Percentiles rank a stretch among this genome's conserved stretches.
Evolutionary conservation across 108 stramenopile genomes (phyloP).

Genomic region (Schizochytrium sp.): DNA sequence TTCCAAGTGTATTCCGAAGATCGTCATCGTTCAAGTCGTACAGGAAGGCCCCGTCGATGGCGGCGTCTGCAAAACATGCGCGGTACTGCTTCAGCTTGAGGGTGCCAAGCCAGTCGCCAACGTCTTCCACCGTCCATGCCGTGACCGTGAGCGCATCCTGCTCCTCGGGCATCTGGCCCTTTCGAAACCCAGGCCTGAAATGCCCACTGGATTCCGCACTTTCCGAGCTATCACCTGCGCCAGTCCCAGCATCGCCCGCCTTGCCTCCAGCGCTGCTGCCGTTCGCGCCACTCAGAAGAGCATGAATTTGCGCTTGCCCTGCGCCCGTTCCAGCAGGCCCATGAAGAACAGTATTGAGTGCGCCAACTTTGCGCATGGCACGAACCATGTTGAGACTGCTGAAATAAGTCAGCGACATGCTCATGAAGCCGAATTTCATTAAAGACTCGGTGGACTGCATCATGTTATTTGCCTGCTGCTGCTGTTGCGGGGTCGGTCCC

Average conservation of each 20-base stretch:
- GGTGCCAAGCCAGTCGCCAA: conserved; percentile 68
- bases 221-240: conserved; percentile 15
- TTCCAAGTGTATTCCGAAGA: conserved; percentile 68
- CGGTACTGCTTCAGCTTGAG: conserved; percentile 65
- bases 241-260: background rate
- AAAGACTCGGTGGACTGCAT: conserved; percentile 76
- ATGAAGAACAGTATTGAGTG: conserved; percentile 55
- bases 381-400: conserved; percentile 74
- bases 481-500: conserved; percentile 50
- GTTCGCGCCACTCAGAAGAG: background rate
- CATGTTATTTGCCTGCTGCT: conserved; percentile 65
- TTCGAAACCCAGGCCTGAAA: conserved; percentile 41
- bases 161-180: conserved; percentile 49
- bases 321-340: conserved; percentile 17
- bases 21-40: conserved; percentile 78
- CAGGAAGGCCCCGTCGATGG: conserved; percentile 73
- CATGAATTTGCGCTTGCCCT: background rate
- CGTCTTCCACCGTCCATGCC: conserved; percentile 72
- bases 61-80: conserved; percentile 66
- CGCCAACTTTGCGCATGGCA: conserved; percentile 69
- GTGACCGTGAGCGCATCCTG: conserved; percentile 44
- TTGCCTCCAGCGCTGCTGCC: conserved; percentile 20
- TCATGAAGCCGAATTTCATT: conserved; percentile 85
- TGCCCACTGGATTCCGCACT: background rate
- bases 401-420: conserved; percentile 78